These are phyloP conservation scores for Gossypium trilobum DNA, from an alignment of 441 rosid genomes.

Conservation along the genomic window DNA sequence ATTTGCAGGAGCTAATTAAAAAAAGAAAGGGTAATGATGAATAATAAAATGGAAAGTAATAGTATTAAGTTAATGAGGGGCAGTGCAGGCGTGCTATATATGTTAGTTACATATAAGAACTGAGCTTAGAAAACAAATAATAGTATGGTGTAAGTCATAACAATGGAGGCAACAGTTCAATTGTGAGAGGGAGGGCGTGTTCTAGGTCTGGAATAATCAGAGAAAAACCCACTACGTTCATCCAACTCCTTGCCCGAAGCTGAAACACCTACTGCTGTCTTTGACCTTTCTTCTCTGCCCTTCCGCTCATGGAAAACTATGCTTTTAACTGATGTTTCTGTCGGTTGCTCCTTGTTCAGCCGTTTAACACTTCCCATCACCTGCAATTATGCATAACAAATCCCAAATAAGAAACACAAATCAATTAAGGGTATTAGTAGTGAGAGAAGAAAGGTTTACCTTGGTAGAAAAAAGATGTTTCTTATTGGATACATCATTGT, in stretches of 20 bases:
- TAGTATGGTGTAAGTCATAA: not conserved
- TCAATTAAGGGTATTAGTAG: not conserved
- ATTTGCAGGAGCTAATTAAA: not conserved
- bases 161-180: slow-evolving; percentile 9
- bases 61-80: not conserved
- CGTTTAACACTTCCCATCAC: slow-evolving; percentile 16
- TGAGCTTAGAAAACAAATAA: not conserved
- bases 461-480: slow-evolving; percentile 10
- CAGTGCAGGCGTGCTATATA: not conserved
- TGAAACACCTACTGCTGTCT: slow-evolving; percentile 21
- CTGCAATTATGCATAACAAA: slow-evolving; percentile 10
- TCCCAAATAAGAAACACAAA: not conserved
- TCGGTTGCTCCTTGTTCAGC: not conserved
- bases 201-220: slow-evolving; percentile 48
- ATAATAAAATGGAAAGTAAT: not conserved
- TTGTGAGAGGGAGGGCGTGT: slow-evolving; percentile 46
- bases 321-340: slow-evolving; percentile 8
- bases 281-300: not conserved
- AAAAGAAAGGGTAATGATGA: not conserved
- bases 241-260: slow-evolving; percentile 11
- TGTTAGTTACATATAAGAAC: not conserved
- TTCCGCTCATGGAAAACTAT: not conserved
- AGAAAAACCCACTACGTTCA: slow-evolving; percentile 24
- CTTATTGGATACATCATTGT: slow-evolving; percentile 14
- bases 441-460: slow-evolving; percentile 1